Evolutionary conservation across 2,329 filamentous ascomycete genomes (phyloP).

Genomic region (Colletotrichum sp.): DNA sequence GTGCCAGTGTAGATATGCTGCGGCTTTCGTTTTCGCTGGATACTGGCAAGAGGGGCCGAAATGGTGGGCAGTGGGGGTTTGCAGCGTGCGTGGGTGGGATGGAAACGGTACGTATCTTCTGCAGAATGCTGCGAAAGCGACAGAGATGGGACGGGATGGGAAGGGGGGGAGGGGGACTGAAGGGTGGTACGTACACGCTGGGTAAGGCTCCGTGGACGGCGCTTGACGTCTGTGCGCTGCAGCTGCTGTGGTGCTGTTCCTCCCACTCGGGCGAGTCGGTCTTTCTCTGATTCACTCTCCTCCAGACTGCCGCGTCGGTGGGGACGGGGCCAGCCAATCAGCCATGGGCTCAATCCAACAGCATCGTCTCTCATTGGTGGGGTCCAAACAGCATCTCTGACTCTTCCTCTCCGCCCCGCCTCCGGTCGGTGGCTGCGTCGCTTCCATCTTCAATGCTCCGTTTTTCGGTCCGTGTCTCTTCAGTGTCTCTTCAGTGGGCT

Average conservation of each 20-base stretch:
- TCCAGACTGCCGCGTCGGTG: neutral
- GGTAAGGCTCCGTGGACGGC: slow-evolving; percentile 16
- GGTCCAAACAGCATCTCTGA: neutral
- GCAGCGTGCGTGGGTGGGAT: slow-evolving; percentile 9
- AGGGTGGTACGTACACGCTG: neutral
- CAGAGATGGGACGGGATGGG: slow-evolving; percentile 14
- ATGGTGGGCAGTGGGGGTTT: slow-evolving; percentile 10
- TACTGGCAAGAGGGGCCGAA: slow-evolving; percentile 5
- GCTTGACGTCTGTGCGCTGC: slow-evolving; percentile 6
- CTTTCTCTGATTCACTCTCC: neutral
- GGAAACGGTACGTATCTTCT: slow-evolving; percentile 5
- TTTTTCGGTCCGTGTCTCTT: slow-evolving; percentile 17
- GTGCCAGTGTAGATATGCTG: neutral
- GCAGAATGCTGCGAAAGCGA: neutral
- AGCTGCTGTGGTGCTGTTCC: neutral
- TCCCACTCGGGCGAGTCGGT: slow-evolving; percentile 5
- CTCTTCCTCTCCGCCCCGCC: slow-evolving; percentile 19
- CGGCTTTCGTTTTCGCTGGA: neutral
- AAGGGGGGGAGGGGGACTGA: neutral
- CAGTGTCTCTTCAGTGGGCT: slow-evolving; percentile 17
- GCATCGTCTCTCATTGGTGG: neutral
- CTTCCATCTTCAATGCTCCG: slow-evolving; percentile 5
- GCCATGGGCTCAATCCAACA: neutral
- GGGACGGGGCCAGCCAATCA: slow-evolving; percentile 1
- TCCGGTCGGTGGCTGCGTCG: neutral